phyloP scores from a whole-genome alignment of 345 rosid species.

The Lagerstroemia speciosa region DNA sequence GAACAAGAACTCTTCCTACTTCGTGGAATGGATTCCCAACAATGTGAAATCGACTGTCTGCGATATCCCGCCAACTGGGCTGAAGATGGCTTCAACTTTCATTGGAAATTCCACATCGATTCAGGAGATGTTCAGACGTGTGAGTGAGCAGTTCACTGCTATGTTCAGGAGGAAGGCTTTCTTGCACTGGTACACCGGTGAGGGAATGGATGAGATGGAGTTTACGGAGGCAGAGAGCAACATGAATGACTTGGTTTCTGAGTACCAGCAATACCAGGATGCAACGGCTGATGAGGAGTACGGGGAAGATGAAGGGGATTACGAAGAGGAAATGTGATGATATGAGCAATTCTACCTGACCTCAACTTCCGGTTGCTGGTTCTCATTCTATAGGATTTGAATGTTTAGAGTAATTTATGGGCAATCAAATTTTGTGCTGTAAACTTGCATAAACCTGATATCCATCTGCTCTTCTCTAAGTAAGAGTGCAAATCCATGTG shows the following conservation, averaged over 20 bases:
- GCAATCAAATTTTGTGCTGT: no score
- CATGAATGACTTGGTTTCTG: conserved; percentile 67
- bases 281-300: conserved; percentile 71
- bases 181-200: conserved; percentile 37
- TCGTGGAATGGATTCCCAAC: conserved; percentile 42
- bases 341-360: conserved; percentile 7
- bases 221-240: conserved; percentile 55
- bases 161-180: conserved; percentile 40
- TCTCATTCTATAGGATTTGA: conserved; percentile 6
- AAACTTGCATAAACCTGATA: no score
- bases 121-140: conserved; percentile 74
- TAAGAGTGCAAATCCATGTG: no score
- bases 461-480: no score
- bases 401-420: neutral
- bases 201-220: conserved; percentile 41
- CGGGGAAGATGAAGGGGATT: conserved; percentile 40
- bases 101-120: conserved; percentile 67
- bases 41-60: conserved; percentile 73
- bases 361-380: conserved; percentile 32
- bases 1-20: conserved; percentile 37
- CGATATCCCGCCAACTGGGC: conserved; percentile 65
- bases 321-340: conserved; percentile 26
- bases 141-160: conserved; percentile 52
- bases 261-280: conserved; percentile 78
- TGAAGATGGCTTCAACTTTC: conserved; percentile 68